phyloP scores from a whole-genome alignment of 1,284 basidiomycete species.

The Grifola frondosa region DNA sequence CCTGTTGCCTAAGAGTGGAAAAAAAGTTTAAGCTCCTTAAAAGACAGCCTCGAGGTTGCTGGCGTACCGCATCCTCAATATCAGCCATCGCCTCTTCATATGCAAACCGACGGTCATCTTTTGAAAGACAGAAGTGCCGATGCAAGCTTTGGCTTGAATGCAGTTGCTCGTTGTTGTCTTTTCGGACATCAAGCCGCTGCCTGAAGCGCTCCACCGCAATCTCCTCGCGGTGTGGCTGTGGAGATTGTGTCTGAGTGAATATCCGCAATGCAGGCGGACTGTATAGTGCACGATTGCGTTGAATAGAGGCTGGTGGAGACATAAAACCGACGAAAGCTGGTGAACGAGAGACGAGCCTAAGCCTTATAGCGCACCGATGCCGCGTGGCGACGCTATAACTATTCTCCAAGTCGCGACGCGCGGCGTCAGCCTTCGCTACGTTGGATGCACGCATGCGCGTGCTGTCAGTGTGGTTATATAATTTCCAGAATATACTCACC shows the following conservation, averaged over 20 bases:
- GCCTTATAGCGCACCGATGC: too few relatives aligned
- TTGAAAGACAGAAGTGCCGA: neutral
- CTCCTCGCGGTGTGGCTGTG: neutral
- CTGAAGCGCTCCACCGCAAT: neutral
- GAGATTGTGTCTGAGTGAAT: neutral
- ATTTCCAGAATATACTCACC: too few relatives aligned
- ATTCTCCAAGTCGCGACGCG: too few relatives aligned
- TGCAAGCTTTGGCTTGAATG: neutral
- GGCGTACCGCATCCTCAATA: slow-evolving; percentile 1
- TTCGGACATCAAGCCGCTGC: neutral
- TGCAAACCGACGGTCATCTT: neutral
- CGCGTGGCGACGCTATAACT: too few relatives aligned
- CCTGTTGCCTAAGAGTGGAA: neutral
- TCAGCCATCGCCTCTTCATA: neutral
- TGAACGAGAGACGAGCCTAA: too few relatives aligned
- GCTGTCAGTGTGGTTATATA: too few relatives aligned
- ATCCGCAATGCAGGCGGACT: neutral
- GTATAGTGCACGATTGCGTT: neutral
- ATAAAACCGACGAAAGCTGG: too few relatives aligned
- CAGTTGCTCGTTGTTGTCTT: neutral
- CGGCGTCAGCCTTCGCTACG: too few relatives aligned
- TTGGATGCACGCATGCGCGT: too few relatives aligned
- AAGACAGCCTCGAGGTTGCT: too few relatives aligned
- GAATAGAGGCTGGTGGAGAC: neutral
- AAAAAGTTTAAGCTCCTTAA: neutral